Evolutionary conservation across 805 yeast genomes (phyloP).

Genomic region (Myxozyma monticola): DNA sequence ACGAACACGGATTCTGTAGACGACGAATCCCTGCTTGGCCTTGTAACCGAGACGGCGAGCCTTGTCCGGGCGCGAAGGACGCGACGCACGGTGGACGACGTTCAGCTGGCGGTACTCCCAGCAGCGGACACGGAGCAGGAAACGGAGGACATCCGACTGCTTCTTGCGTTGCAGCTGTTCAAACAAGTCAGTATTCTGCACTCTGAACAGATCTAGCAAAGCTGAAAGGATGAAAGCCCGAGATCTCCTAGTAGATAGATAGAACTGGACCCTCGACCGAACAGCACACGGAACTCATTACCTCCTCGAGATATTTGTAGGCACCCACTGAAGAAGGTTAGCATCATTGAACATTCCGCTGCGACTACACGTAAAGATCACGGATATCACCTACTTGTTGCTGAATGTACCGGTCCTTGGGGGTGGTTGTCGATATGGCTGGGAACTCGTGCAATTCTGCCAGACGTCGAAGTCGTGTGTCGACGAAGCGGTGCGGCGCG

Average conservation of each 20-base stretch:
- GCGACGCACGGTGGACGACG: slow-evolving; percentile 97
- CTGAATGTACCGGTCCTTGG: too few relatives aligned
- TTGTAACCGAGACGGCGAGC: slow-evolving; percentile 99
- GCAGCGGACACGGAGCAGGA: slow-evolving; percentile 99
- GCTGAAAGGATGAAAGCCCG: background rate
- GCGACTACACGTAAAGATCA: background rate
- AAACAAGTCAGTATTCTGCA: background rate
- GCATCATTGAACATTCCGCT: background rate
- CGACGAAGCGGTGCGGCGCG: too few relatives aligned
- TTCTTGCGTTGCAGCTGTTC: slow-evolving; percentile 87
- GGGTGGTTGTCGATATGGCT: too few relatives aligned
- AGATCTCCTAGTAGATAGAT: background rate
- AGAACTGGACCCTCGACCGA: background rate
- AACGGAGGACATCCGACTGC: slow-evolving; percentile 99
- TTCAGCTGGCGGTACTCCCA: slow-evolving; percentile 99
- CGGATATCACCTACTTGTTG: slow-evolving; percentile 16
- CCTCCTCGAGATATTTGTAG: slow-evolving; percentile 98
- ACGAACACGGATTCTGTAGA: slow-evolving; percentile 98
- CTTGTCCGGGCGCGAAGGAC: slow-evolving; percentile 99
- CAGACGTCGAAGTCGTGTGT: too few relatives aligned
- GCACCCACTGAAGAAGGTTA: slow-evolving; percentile 76
- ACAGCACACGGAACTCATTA: too few relatives aligned
- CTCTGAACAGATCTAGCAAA: background rate
- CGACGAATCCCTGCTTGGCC: slow-evolving; percentile 99
- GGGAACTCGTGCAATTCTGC: too few relatives aligned